Conservation (phyloP, 345 rosid species). For the Hibiscus syriacus region DNA sequence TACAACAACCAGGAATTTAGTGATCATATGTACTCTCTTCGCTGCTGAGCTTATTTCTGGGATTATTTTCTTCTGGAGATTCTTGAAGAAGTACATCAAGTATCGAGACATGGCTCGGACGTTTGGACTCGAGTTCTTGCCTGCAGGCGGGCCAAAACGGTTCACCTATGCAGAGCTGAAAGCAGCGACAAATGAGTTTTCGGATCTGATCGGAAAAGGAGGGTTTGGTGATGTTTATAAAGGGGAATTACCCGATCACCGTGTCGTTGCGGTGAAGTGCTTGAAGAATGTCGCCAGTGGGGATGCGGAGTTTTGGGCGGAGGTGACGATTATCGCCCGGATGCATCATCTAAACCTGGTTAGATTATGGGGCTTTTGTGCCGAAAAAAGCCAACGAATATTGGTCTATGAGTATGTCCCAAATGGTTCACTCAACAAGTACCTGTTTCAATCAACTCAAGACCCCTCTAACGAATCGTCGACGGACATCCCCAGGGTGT, state of each 20-base stretch:
- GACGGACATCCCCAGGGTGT: neutral
- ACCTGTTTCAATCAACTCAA: conserved; percentile 28
- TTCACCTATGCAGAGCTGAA: conserved; percentile 49
- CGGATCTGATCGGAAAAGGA: conserved; percentile 46
- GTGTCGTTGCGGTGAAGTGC: conserved; percentile 59
- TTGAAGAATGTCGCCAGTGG: conserved; percentile 54
- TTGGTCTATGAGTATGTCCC: conserved; percentile 58
- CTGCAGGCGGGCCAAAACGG: conserved; percentile 63
- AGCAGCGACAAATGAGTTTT: conserved; percentile 46
- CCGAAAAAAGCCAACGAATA: conserved; percentile 56
- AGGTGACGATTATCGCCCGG: conserved; percentile 62
- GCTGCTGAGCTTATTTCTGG: conserved; percentile 61
- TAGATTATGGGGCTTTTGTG: conserved; percentile 57
- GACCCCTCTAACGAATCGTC: neutral
- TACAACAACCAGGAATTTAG: conserved; percentile 40
- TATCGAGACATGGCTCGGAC: conserved; percentile 70
- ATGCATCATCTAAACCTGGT: conserved; percentile 69
- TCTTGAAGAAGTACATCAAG: conserved; percentile 56
- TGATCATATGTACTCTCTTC: conserved; percentile 44
- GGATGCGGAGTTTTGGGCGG: conserved; percentile 60
- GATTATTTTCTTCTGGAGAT: conserved; percentile 45
- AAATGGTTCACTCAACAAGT: conserved; percentile 55
- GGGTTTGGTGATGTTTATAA: conserved; percentile 65
- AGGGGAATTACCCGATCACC: conserved; percentile 51
- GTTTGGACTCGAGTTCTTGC: conserved; percentile 55